These are phyloP conservation scores for Penicillium sp. DNA, from an alignment of 2,329 filamentous ascomycete species.

Conservation along the genomic window DNA sequence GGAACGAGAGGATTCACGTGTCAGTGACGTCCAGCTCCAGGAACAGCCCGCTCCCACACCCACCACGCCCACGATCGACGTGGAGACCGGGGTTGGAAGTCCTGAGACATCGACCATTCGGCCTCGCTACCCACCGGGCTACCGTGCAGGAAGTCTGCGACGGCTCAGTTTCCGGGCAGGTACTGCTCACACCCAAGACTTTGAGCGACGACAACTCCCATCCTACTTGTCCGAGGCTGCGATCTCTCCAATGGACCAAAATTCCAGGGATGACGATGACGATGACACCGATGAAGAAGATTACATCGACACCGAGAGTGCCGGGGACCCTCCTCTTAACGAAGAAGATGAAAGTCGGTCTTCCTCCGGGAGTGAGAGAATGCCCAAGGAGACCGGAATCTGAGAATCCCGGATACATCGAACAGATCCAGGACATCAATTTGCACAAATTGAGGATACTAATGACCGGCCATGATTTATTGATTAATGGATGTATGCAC, in stretches of 20 bases:
- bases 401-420: neutral
- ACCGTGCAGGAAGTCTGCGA: constrained; percentile 36
- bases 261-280: constrained; percentile 18
- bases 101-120: constrained; percentile 23
- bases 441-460: too few relatives aligned
- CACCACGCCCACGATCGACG: constrained; percentile 18
- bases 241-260: constrained; percentile 28
- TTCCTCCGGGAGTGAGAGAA: neutral
- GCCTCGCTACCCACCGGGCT: constrained; percentile 20
- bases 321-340: neutral
- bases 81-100: constrained; percentile 20
- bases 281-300: constrained; percentile 16
- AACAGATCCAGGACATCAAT: too few relatives aligned
- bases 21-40: constrained; percentile 23
- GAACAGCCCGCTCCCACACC: constrained; percentile 19
- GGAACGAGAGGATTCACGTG: constrained; percentile 9
- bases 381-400: neutral
- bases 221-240: constrained; percentile 36
- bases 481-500: too few relatives aligned
- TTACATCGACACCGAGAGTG: neutral
- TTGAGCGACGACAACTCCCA: constrained; percentile 67
- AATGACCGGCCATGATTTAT: too few relatives aligned
- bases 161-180: constrained; percentile 65
- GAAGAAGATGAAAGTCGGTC: neutral
- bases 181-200: constrained; percentile 82